Conservation (phyloP, 805 yeast species). For the Ascoidea tarda region DNA sequence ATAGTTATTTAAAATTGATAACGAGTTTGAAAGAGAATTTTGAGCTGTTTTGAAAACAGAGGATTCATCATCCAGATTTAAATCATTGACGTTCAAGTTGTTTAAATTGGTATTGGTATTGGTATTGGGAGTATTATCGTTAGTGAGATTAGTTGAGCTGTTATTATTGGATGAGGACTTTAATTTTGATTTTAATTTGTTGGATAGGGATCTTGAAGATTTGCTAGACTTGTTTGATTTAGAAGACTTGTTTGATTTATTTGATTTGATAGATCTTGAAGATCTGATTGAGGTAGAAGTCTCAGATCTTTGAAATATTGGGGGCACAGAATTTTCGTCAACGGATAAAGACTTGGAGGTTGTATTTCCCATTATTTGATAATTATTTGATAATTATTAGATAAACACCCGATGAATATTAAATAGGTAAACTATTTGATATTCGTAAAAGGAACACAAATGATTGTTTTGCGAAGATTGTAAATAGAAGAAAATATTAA, state of each 20-base stretch:
- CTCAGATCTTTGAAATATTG: not conserved
- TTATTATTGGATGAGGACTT: not conserved
- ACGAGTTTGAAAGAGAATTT: too few species aligned
- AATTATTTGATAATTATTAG: too few species aligned
- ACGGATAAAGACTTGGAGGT: not conserved
- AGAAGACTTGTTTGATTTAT: not conserved
- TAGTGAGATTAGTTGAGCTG: not conserved
- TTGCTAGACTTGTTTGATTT: not conserved
- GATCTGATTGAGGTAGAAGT: not conserved
- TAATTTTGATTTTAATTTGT: too few species aligned
- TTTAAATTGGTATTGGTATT: not conserved
- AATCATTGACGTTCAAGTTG: slow-evolving; percentile 20
- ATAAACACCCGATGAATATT: too few species aligned
- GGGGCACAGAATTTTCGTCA: not conserved
- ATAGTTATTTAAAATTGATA: slow-evolving; percentile 81
- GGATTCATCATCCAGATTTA: slow-evolving; percentile 81
- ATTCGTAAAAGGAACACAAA: too few species aligned
- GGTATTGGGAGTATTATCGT: not conserved
- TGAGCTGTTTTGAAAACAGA: slow-evolving; percentile 61
- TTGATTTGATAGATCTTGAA: not conserved
- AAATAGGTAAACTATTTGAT: too few species aligned
- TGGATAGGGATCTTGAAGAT: not conserved
- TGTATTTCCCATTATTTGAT: not conserved
- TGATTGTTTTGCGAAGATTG: too few species aligned
- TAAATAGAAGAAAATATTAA: too few species aligned